These are phyloP conservation scores for Marvania coccoides DNA, from an alignment of 139 green algal genomes.

Conservation along the genomic window DNA sequence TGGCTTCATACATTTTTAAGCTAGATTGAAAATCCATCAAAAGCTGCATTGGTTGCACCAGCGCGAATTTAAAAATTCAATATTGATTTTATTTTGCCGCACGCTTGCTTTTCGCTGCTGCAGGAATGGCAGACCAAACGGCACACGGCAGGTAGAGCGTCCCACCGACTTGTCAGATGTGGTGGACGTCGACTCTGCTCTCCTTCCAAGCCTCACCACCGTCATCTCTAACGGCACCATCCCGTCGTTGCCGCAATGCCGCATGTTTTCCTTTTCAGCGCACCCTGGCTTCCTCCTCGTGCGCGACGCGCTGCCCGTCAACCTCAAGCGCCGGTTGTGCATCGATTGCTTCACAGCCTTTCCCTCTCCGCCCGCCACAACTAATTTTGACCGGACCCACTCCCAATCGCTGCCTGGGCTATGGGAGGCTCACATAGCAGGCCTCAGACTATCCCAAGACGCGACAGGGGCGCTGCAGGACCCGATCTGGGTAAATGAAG, in stretches of 20 bases:
- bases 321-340: constrained; percentile 31
- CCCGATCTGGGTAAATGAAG: too few relatives aligned
- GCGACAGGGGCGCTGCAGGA: too few relatives aligned
- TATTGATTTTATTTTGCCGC: background rate
- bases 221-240: background rate
- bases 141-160: constrained; percentile 3
- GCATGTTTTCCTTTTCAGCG: constrained; percentile 3
- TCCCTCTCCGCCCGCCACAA: constrained; percentile 43
- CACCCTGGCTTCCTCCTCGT: constrained; percentile 47
- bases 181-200: constrained; percentile 22
- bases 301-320: constrained; percentile 17
- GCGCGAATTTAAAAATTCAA: too few relatives aligned
- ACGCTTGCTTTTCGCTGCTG: background rate
- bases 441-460: too few relatives aligned
- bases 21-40: too few relatives aligned
- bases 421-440: too few relatives aligned
- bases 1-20: background rate
- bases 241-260: too few relatives aligned
- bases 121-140: constrained; percentile 29
- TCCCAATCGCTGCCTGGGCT: constrained; percentile 20
- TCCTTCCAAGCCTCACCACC: background rate
- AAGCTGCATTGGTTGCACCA: too few relatives aligned
- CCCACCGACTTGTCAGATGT: constrained; percentile 44
- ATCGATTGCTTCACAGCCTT: constrained; percentile 23
- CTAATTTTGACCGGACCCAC: constrained; percentile 43